Percentiles rank a stretch among this genome's conserved stretches.
Conservation (phyloP, 306 rosid species). For the Acacia crassicarpa region DNA sequence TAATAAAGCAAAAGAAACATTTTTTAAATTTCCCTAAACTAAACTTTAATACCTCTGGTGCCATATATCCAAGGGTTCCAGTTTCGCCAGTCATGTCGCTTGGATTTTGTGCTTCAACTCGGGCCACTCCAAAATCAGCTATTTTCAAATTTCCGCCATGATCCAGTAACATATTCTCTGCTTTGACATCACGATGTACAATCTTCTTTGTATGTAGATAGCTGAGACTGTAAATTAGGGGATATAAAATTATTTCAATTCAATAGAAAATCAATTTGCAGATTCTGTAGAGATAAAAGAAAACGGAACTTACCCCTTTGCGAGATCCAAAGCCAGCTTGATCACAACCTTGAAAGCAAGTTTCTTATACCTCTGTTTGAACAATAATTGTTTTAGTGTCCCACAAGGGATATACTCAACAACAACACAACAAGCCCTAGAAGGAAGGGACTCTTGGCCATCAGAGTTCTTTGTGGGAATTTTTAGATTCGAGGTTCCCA, state of each 20-base stretch:
- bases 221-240: constrained; percentile 49
- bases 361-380: constrained; percentile 52
- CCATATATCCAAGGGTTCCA: constrained; percentile 86
- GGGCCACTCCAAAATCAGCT: constrained; percentile 83
- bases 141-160: constrained; percentile 43
- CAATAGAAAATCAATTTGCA: not conserved
- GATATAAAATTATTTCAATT: not conserved
- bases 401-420: constrained; percentile 65
- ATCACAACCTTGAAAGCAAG: constrained; percentile 59
- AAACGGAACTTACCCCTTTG: constrained; percentile 57
- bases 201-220: constrained; percentile 72
- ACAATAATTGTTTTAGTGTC: constrained; percentile 57
- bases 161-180: constrained; percentile 69
- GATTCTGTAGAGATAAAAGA: not conserved
- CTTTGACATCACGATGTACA: constrained; percentile 73
- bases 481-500: constrained; percentile 69
- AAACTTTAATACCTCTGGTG: constrained; percentile 61
- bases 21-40: not conserved
- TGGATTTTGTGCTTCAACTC: constrained; percentile 78
- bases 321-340: constrained; percentile 64
- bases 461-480: constrained; percentile 54
- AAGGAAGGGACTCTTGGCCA: constrained; percentile 39
- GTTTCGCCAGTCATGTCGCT: constrained; percentile 86
- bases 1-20: not conserved
- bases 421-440: constrained; percentile 75